Evolutionary conservation across 2,329 filamentous ascomycete genomes (phyloP), one percentile per base, ranked within the genome.

Genomic region (Fusarium sambucinum): DNA sequence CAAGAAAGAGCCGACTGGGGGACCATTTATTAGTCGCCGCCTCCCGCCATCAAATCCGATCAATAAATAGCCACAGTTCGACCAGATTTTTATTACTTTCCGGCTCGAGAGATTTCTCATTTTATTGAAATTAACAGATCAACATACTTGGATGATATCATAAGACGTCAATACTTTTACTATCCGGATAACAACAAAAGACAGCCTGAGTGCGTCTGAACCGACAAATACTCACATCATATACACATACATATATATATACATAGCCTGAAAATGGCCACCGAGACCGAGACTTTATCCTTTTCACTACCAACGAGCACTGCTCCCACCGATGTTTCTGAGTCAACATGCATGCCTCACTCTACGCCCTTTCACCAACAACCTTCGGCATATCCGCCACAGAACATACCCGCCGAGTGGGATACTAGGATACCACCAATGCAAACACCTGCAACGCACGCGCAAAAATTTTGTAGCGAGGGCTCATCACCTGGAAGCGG

Each of bases 281-380:
- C 76, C 69, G 74, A 78, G 38, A 78, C 76, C 35, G 76, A 78
- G 37, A 77, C 75, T 14, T 46, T 77, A 33, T 77, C 75, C 6
- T 60, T 76, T 38, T 77, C 74, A 46, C 59, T 77, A 29, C 75
- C 75, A 17, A 74, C 76, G 12, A 76, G 75, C 37, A 77, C 76
- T 17, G 75, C 73, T 25, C 72, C 77, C 21, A 76, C 77, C 41
- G 75, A 77, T 25, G 57, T 75, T 56, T 67, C 74, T 37, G 72
- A 73, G 52, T 75, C 73, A 23, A 69, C 74, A 62, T 76, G 74
- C 61, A 63, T 71, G 51, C 74, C 68, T 59, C 68, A 47, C 38
- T 33, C 57, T 38, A 58, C 51, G 40, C 65, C 69, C 13, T 66
- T 64, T 27, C 47, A 38, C 21, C 63, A 63, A 46, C 59, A 68